These are phyloP conservation scores for Orbilia javanica DNA, from an alignment of 2,329 filamentous ascomycete species.

Conservation along the genomic window DNA sequence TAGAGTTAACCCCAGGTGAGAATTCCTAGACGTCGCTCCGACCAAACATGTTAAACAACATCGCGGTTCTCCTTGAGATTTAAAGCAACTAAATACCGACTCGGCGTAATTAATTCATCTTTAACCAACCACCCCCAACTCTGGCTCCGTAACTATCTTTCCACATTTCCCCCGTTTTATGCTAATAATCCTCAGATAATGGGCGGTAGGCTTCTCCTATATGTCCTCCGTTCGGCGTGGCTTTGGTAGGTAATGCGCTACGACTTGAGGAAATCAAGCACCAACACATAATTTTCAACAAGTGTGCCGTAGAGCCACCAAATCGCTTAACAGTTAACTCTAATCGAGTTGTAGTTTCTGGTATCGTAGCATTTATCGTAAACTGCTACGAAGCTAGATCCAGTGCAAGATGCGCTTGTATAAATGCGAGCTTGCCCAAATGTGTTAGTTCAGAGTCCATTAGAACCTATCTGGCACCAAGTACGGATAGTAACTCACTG, in stretches of 20 bases:
- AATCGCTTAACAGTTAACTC: conserved; percentile 31
- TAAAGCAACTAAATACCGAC: conserved; percentile 4
- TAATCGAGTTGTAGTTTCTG: conserved; percentile 44
- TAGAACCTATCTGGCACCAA: not conserved
- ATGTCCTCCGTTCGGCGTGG: not conserved
- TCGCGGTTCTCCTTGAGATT: not conserved
- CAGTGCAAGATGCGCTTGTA: conserved; percentile 24
- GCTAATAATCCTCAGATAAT: conserved; percentile 2
- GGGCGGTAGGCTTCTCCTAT: not conserved
- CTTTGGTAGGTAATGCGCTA: conserved; percentile 3
- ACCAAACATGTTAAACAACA: not conserved
- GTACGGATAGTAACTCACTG: conserved; percentile 24
- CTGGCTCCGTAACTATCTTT: not conserved
- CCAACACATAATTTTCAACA: conserved; percentile 6
- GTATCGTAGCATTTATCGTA: conserved; percentile 41
- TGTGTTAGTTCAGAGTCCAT: conserved; percentile 20
- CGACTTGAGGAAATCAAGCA: not conserved
- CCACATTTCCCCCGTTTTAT: conserved; percentile 3
- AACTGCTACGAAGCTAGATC: conserved; percentile 21
- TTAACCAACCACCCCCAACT: not conserved
- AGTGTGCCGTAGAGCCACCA: not conserved
- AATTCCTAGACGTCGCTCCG: not conserved
- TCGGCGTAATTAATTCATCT: not conserved
- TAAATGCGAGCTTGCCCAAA: conserved; percentile 33
- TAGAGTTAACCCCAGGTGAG: not conserved